Evolutionary conservation across 1,284 basidiomycete species (phyloP).

Genomic region (Nidula niveotomentosa): DNA sequence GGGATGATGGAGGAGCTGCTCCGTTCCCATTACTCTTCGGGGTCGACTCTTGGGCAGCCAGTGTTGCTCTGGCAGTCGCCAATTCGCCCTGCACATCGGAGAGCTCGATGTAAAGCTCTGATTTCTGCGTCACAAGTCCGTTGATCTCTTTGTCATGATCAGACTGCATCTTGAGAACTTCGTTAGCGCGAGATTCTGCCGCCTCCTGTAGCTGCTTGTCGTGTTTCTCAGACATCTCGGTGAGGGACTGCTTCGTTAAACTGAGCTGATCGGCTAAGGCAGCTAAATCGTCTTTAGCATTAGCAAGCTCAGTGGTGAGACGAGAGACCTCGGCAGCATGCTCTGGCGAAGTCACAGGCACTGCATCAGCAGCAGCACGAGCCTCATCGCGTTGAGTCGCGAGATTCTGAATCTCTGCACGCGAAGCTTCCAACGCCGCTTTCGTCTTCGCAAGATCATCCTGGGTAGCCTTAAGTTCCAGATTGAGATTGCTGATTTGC

Average conservation of each 20-base stretch:
- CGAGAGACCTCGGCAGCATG: conserved; percentile 56
- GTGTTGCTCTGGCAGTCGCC: conserved; percentile 56
- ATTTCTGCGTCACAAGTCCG: conserved; percentile 53
- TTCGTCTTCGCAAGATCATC: conserved; percentile 81
- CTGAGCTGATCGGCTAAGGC: conserved; percentile 59
- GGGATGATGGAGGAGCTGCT: conserved; percentile 38
- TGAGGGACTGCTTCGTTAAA: conserved; percentile 68
- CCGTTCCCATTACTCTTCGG: conserved; percentile 58
- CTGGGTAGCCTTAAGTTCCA: conserved; percentile 79
- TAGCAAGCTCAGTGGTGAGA: conserved; percentile 57
- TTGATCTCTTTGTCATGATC: conserved; percentile 59
- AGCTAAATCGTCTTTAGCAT: conserved; percentile 61
- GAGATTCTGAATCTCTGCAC: conserved; percentile 52
- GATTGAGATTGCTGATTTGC: conserved; percentile 54
- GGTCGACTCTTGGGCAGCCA: conserved; percentile 43
- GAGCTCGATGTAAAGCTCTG: conserved; percentile 56
- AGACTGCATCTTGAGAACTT: conserved; percentile 59
- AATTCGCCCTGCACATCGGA: conserved; percentile 77
- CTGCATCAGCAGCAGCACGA: conserved; percentile 42
- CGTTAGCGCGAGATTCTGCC: conserved; percentile 66
- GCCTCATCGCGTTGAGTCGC: conserved; percentile 66
- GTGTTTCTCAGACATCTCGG: conserved; percentile 69
- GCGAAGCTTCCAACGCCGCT: conserved; percentile 46
- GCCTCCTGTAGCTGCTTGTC: conserved; percentile 68
- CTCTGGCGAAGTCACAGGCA: conserved; percentile 45